These are phyloP conservation scores for Silene conica DNA, from an alignment of 148 eudicot genomes.

Conservation along the genomic window DNA sequence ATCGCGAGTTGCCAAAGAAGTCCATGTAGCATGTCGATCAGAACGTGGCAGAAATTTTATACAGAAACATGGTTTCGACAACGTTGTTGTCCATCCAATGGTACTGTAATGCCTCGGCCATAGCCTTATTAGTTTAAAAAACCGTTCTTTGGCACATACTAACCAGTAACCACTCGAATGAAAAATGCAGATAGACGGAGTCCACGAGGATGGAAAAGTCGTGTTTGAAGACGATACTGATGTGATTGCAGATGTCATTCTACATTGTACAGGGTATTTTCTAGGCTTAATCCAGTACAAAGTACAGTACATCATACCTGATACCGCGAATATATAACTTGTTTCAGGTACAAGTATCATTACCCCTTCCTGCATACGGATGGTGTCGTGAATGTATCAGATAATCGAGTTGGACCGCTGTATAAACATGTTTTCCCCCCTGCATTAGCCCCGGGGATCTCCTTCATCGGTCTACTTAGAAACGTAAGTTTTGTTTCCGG, in stretches of 20 bases:
- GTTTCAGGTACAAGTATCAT: conserved; percentile 67
- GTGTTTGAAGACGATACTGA: conserved; percentile 52
- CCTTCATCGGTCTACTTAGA: conserved; percentile 82
- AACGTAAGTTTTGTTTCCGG: conserved; percentile 31
- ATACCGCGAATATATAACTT: no score
- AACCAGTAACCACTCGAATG: neutral
- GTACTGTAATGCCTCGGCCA: no score
- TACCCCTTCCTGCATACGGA: conserved; percentile 68
- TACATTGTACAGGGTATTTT: conserved; percentile 88
- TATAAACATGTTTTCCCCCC: conserved; percentile 92
- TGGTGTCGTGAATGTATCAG: conserved; percentile 56
- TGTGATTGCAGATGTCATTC: conserved; percentile 58
- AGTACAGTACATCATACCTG: no score
- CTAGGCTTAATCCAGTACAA: no score
- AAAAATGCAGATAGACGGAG: conserved; percentile 57
- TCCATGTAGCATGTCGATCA: conserved; percentile 72
- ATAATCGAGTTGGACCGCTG: conserved; percentile 81
- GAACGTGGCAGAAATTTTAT: conserved; percentile 15
- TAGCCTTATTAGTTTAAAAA: no score
- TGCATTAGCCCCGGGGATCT: conserved; percentile 70
- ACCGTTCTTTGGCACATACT: no score
- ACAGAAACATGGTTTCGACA: conserved; percentile 40
- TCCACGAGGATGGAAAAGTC: conserved; percentile 56
- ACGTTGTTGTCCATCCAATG: conserved; percentile 75
- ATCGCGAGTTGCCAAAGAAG: conserved; percentile 64